Conservation (phyloP, 805 yeast species). For the Ogataea trehaloabstinens region DNA sequence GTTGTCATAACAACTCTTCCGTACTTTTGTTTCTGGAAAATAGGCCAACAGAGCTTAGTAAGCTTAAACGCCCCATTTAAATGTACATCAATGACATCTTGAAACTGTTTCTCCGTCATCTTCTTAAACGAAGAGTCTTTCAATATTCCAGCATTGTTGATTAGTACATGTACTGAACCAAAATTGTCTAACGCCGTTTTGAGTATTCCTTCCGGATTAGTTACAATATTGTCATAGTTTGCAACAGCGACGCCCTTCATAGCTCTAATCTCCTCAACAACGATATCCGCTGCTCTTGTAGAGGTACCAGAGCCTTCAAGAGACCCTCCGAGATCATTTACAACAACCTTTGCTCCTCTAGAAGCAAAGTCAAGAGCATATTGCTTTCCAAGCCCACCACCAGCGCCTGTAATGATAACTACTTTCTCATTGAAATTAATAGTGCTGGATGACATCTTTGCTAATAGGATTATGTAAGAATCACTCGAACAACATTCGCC, state of each 20-base stretch:
- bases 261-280: conserved; percentile 76
- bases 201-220: conserved; percentile 79
- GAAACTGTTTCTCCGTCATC: conserved; percentile 79
- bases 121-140: conserved; percentile 85
- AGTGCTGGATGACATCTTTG: conserved; percentile 23
- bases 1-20: conserved; percentile 94
- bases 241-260: conserved; percentile 89
- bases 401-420: conserved; percentile 94
- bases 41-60: conserved; percentile 90
- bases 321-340: conserved; percentile 90
- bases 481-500: too few relatives aligned
- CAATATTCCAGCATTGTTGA: conserved; percentile 94
- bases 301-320: conserved; percentile 70
- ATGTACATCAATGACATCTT: conserved; percentile 81
- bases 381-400: conserved; percentile 91
- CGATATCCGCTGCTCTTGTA: conserved; percentile 78
- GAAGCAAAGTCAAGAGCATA: conserved; percentile 86
- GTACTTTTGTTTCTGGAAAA: conserved; percentile 75
- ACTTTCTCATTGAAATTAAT: conserved; percentile 75
- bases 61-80: conserved; percentile 84
- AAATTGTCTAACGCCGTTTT: conserved; percentile 82
- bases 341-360: conserved; percentile 93
- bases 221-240: conserved; percentile 85
- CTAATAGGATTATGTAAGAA: too few relatives aligned
- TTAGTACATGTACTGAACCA: conserved; percentile 84